These are phyloP conservation scores for Polychaeton citri DNA, from an alignment of 2,329 filamentous ascomycete genomes.

Conservation along the genomic window DNA sequence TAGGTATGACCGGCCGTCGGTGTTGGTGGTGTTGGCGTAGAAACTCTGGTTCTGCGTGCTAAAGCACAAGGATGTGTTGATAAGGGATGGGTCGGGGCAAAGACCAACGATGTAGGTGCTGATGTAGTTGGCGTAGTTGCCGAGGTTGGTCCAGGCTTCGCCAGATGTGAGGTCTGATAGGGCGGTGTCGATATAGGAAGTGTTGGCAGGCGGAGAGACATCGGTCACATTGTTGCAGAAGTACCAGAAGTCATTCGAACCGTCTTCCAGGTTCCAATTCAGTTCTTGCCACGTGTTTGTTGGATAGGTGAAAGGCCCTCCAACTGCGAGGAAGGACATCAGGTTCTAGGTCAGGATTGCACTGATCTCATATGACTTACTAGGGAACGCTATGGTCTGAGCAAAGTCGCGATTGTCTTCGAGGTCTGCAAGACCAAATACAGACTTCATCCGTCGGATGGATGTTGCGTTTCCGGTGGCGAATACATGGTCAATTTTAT, in stretches of 20 bases:
- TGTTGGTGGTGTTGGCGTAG: constrained; percentile 32
- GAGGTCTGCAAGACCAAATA: no score
- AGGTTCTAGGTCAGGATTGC: no score
- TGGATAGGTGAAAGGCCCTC: constrained; percentile 36
- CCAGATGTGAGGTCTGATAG: constrained; percentile 37
- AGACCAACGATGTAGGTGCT: constrained; percentile 31
- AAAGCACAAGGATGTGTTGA: constrained; percentile 34
- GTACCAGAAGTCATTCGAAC: constrained; percentile 35
- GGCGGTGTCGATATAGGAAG: constrained; percentile 32
- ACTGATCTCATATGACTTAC: no score
- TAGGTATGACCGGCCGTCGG: constrained; percentile 31
- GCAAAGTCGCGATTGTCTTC: no score
- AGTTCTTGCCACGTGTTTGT: constrained; percentile 43
- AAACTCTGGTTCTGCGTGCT: constrained; percentile 30
- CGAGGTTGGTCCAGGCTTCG: constrained; percentile 37
- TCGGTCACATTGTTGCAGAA: constrained; percentile 42
- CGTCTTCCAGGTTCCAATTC: constrained; percentile 32
- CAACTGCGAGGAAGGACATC: no score
- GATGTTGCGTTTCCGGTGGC: no score
- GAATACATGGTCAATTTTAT: no score
- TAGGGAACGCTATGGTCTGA: no score
- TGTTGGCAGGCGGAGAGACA: constrained; percentile 28
- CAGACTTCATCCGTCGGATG: no score
- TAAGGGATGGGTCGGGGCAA: constrained; percentile 28
- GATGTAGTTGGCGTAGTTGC: constrained; percentile 40